Base-by-base conservation (phyloP, 1,139 yeast species). In the Schizosaccharomyces versatilis region DNA sequence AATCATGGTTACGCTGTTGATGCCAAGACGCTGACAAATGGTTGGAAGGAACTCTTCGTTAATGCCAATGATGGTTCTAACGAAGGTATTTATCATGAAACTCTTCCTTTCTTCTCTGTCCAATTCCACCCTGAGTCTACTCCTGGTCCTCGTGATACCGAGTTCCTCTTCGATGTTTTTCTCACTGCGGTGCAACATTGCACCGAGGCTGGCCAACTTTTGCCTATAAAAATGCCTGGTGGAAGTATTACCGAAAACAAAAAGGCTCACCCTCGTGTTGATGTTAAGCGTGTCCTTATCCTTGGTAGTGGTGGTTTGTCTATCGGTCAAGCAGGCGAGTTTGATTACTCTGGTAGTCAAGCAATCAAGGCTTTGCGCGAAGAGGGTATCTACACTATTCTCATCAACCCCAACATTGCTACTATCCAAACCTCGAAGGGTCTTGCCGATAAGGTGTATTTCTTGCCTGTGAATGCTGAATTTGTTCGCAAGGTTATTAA, bases 121-220 rank as follows among this genome's bases (percentile, higher is more conserved):
- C 99, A 93, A 74, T 90, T 93, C 77, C 99, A 93, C 68, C 99
- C 99, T 24, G 99, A 93, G 73, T 85, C 97, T 40, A 85, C 96
- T 56, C 98, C 98, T 52, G 99, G 99, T 68, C 99, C 99, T 67
- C 80, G 95, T 68, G 99, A 93, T 68, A 90, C 99, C 56, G 98
- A 93, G 70, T 93, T 90, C 68, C 75, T 93, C 68, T 93, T 93
- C 65, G 98, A 93, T 66, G 88, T 84, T 42, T 93, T 93, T 70
- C 82, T 93, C 66, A 70, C 84, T 61, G 71, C 96, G 53, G 94
- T 90, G 55, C 68, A 68, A 68, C 75, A 77, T 64, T 68, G 71
- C 64, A 70, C 79, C 60, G 66, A 71, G 54, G 63, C 78, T 32
- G 80, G 81, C 57, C 66, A 70, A 44, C 74, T 77, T 66, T 80